Evolutionary conservation across 176 grass and related monocot genomes (phyloP).

Genomic region (Triticum timopheevii): DNA sequence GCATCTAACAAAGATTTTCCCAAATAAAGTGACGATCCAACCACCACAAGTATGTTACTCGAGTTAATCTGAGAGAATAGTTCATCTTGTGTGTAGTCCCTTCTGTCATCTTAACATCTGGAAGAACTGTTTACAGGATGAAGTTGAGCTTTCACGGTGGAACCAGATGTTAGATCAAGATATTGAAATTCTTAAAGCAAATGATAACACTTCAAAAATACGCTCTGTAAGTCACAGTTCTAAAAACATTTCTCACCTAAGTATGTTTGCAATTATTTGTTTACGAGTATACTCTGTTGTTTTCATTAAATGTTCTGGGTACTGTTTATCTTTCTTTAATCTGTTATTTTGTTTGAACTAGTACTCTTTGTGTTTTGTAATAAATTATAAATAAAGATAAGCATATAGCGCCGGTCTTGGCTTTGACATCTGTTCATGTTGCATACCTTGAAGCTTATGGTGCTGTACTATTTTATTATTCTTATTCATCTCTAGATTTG

Average conservation of each 20-base stretch:
- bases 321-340: background rate
- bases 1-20: constrained; percentile 93
- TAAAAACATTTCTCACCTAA: constrained; percentile 1
- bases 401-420: background rate
- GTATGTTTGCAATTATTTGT: background rate
- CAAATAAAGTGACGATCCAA: constrained; percentile 83
- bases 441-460: background rate
- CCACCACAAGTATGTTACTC: constrained; percentile 66
- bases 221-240: constrained; percentile 59
- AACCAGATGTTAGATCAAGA: constrained; percentile 79
- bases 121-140: constrained; percentile 62
- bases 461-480: background rate
- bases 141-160: constrained; percentile 67
- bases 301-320: background rate
- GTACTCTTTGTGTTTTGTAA: background rate
- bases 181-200: constrained; percentile 84
- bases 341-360: background rate
- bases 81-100: constrained; percentile 13
- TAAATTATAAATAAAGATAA: background rate
- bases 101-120: constrained; percentile 25
- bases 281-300: background rate
- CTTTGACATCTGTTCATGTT: background rate
- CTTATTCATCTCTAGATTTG: constrained; percentile 9
- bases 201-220: constrained; percentile 78
- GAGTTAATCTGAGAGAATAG: background rate